Percentiles rank a stretch among this genome's conserved stretches.
Conservation (phyloP, 495 filamentous ascomycete species). For the Trichocladium antarcticum region DNA sequence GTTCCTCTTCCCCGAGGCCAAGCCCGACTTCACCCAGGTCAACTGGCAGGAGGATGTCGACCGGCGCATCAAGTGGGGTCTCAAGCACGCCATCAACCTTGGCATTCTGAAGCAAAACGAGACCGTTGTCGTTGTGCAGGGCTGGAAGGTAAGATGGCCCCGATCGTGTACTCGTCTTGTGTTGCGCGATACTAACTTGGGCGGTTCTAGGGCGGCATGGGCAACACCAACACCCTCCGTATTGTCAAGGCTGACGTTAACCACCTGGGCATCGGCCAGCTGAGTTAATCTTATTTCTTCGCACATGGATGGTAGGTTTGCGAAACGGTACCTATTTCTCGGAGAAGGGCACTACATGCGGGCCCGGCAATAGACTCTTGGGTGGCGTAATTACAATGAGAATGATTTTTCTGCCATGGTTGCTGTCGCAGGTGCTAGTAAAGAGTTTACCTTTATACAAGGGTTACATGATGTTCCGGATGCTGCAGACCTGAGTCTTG, state of each 20-base stretch:
- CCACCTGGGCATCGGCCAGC: constrained; percentile 35
- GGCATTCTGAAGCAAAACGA: constrained; percentile 73
- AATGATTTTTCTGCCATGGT: too few relatives aligned
- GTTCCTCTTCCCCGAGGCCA: constrained; percentile 82
- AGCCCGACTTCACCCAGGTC: constrained; percentile 79
- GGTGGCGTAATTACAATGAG: neutral
- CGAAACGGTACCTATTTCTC: neutral
- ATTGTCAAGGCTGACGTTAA: constrained; percentile 46
- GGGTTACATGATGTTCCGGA: too few relatives aligned
- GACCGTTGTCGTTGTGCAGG: constrained; percentile 87
- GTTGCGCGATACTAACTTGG: neutral
- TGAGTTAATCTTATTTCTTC: neutral
- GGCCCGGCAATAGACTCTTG: constrained; percentile 9
- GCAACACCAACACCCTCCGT: constrained; percentile 85
- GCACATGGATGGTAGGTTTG: neutral
- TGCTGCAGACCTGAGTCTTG: too few relatives aligned
- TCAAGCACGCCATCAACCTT: constrained; percentile 70
- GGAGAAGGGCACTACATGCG: neutral
- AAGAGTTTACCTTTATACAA: too few relatives aligned
- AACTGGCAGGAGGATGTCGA: constrained; percentile 99
- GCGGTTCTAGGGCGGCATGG: constrained; percentile 77
- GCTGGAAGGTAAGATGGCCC: constrained; percentile 49
- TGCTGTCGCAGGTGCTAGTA: too few relatives aligned
- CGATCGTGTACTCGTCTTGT: neutral
- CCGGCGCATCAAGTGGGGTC: constrained; percentile 89